Evolutionary conservation across 768 basidiomycete species (phyloP), one percentile per base, ranked within the genome.

Genomic region (Leccinum longicurvipes): DNA sequence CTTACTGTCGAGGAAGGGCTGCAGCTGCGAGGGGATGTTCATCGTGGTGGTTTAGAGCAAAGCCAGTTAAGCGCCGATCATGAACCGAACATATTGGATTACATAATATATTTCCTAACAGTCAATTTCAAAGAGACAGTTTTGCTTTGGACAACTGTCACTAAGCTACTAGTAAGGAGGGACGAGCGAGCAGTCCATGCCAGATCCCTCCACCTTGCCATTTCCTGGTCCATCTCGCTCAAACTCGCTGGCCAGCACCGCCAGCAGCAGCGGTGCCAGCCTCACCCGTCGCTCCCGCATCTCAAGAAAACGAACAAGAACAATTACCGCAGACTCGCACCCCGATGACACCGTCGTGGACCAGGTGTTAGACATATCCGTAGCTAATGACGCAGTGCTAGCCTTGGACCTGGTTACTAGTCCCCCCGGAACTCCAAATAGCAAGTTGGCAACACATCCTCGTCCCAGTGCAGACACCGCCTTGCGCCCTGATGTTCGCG

Each of bases 241-340:
- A 31, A 71, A 72, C 36, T 71, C 70, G 2, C 57, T 58, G 41
- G 67, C 72, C 5, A 73, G 72, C 55, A 70, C 79, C 19, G 80
- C 79, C 67, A 71, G 77, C 56, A 74, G 71, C 53, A 83, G 81
- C 63, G 76, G 74, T 4, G 71, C 74, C 25, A 79, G 79, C 62
- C 78, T 86, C 47, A 66, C 76, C 31, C 81, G 84, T 59, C 79
- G 81, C 47, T 72, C 72, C 24, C 68, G 70, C 44, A 70, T 80
- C 57, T 79, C 77, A 44, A 74, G 82, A 64, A 73, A 79, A 58
- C 81, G 84, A 70, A 82, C 81, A 50, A 76, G 68, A 65, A 82
- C 84, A 23, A 70, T 80, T 53, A 80, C 77, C 66, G 71, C 46
- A 54, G 58, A 51, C 60, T 70, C 58, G 57, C 56, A 46, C 56